These are phyloP conservation scores for Lentithecium fluviatile DNA, from an alignment of 495 filamentous ascomycete genomes.

Conservation along the genomic window DNA sequence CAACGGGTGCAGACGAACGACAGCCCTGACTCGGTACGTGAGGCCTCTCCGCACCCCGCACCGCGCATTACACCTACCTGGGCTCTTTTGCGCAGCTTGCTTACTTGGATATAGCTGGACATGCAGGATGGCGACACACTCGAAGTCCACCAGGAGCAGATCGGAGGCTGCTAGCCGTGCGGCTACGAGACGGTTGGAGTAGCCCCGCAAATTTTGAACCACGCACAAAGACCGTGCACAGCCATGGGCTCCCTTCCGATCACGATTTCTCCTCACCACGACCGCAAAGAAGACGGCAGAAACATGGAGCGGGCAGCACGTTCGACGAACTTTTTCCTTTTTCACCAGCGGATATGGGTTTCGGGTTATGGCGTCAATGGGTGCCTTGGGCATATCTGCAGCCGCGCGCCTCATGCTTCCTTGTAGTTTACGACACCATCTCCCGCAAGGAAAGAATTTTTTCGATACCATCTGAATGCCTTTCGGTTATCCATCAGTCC, in stretches of 20 bases:
- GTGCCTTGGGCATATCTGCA: slow-evolving; percentile 1
- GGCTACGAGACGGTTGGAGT: neutral
- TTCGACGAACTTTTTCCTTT: neutral
- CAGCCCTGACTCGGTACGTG: slow-evolving; percentile 85
- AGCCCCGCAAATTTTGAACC: neutral
- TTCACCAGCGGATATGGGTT: slow-evolving; percentile 1
- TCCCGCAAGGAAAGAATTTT: neutral
- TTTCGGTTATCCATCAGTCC: neutral
- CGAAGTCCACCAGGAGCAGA: slow-evolving; percentile 98
- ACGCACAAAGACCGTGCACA: no score
- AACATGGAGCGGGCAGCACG: neutral
- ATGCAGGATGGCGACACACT: slow-evolving; percentile 97
- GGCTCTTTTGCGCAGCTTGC: neutral
- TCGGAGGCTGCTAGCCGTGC: slow-evolving; percentile 55
- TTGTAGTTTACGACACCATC: slow-evolving; percentile 17
- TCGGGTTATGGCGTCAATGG: neutral
- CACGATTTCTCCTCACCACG: no score
- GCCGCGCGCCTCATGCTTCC: slow-evolving; percentile 7
- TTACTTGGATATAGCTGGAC: slow-evolving; percentile 66
- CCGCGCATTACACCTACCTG: neutral
- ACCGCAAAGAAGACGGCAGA: neutral
- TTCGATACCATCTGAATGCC: no score
- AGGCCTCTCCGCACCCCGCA: neutral
- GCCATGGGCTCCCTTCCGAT: no score
- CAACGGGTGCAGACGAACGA: slow-evolving; percentile 84